Percentiles rank a stretch among this genome's conserved stretches.
Conservation (phyloP, 805 yeast species). For the Starmerella tilneyi region DNA sequence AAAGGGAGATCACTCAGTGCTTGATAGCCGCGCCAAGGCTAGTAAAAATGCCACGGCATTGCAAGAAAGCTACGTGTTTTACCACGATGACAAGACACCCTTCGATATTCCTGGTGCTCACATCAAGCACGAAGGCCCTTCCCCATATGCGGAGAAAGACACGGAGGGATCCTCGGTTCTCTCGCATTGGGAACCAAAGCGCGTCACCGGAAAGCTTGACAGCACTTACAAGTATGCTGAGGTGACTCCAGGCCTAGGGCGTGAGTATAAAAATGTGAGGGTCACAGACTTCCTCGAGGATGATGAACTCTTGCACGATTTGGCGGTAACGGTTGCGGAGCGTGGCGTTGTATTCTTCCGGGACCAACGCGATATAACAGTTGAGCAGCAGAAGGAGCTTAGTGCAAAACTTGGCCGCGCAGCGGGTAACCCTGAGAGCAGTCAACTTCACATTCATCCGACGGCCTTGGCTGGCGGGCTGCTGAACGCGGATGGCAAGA, state of each 20-base stretch:
- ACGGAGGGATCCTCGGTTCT: constrained; percentile 24
- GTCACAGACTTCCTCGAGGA: constrained; percentile 26
- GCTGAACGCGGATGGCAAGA: constrained; percentile 23
- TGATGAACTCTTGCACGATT: constrained; percentile 33
- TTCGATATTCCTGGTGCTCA: constrained; percentile 21
- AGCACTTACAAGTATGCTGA: constrained; percentile 25
- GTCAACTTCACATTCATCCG: constrained; percentile 29
- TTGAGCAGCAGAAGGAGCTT: constrained; percentile 27
- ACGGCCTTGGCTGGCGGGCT: constrained; percentile 29
- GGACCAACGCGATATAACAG: constrained; percentile 34
- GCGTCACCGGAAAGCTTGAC: constrained; percentile 26
- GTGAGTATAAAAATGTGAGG: constrained; percentile 27
- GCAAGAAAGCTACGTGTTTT: constrained; percentile 17
- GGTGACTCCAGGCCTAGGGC: constrained; percentile 30
- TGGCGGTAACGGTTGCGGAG: constrained; percentile 40
- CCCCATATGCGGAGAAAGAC: constrained; percentile 26
- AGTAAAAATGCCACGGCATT: constrained; percentile 9
- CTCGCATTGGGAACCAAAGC: constrained; percentile 17
- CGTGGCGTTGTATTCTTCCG: constrained; percentile 44
- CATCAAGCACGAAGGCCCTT: constrained; percentile 21
- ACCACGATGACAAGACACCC: constrained; percentile 12
- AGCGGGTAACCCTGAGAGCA: constrained; percentile 27
- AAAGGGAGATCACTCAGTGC: background rate
- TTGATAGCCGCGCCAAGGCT: constrained; percentile 3
- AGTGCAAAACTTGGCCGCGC: constrained; percentile 25